These are phyloP conservation scores for Blastobotrys illinoisensis DNA, from an alignment of 1,139 yeast species.

Conservation along the genomic window DNA sequence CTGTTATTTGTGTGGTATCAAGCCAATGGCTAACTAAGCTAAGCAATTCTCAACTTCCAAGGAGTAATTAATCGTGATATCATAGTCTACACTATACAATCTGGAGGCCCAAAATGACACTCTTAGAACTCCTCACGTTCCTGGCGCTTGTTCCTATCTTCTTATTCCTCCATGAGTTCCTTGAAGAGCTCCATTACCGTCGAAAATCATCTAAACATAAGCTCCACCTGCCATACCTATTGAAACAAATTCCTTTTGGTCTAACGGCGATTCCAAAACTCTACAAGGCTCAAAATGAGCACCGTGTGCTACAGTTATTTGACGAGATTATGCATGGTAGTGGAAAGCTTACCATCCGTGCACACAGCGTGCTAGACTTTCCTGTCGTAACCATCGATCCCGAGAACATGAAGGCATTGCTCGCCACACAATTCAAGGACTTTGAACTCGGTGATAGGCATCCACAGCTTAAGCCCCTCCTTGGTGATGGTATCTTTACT, in stretches of 20 bases:
- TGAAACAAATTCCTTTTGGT: slow-evolving; percentile 21
- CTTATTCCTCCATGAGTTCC: not conserved
- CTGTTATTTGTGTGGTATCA: not conserved
- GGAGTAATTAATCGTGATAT: not conserved
- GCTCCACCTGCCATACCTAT: slow-evolving; percentile 18
- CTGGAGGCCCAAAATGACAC: not conserved
- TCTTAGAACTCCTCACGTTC: not conserved
- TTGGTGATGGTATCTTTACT: slow-evolving; percentile 55
- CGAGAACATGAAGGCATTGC: slow-evolving; percentile 35
- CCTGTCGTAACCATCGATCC: slow-evolving; percentile 43
- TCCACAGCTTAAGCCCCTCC: slow-evolving; percentile 38
- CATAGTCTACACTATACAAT: not conserved
- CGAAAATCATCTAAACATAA: not conserved
- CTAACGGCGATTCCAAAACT: slow-evolving; percentile 6
- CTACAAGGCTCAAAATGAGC: slow-evolving; percentile 7
- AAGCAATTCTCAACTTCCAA: not conserved
- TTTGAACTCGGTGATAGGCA: slow-evolving; percentile 47
- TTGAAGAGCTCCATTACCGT: slow-evolving; percentile 2
- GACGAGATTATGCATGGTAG: slow-evolving; percentile 4
- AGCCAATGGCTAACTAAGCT: not conserved
- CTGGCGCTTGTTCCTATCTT: not conserved
- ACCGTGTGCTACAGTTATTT: slow-evolving; percentile 2
- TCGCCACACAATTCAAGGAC: slow-evolving; percentile 42
- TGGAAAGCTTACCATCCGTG: slow-evolving; percentile 14
- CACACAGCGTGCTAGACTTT: slow-evolving; percentile 10